Base-by-base conservation (phyloP, 805 yeast genomes). In the Scheffersomyces coipomensis region DNA sequence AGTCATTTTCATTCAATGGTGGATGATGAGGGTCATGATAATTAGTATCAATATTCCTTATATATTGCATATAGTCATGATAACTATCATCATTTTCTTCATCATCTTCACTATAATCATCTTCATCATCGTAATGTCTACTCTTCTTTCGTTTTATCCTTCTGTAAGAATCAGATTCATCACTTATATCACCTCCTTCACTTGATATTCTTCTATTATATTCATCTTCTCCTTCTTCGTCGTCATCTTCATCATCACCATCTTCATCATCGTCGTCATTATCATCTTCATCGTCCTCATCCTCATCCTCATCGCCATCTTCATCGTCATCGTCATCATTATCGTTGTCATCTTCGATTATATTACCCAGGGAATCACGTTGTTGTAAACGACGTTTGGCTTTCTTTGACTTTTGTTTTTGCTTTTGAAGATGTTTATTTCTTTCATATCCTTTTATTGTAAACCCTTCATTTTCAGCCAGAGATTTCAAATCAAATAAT, bases 381-480 rank as follows among this genome's bases (percentile, higher is more conserved):
- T 9, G 12, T 13, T n/a, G 5, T 8, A 5, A 9, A 13, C 15
- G 30, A 13, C 30, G 17, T 27, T 18, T 27, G 16, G 10, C 24
- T 23, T 12, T 29, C 33, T 34, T 35, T 29, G 29, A 32, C 40
- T 19, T 40, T 34, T 32, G 25, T 29, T 41, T 33, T 37, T 35
- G 38, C 24, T 24, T 24, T 34, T 38, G 38, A 26, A 18, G 13
- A 17, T 23, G 34, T 29, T 29, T 40, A 9, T 15, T 33, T 25
- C 12, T 35, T 37, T 52, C 59, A 24, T 46, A 48, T 15, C 44
- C 47, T 12, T 48, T 40, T 8, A 55, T 43, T 5, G 58, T 48
- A 33, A 68, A 64, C 2, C 65, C 63, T 41, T 64, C 72, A 15
- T 55, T 47, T 4, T 33, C 35, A 1, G 74, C 72, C 37, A 63